These are phyloP conservation scores for Exserohilum turcica DNA, from an alignment of 2,329 filamentous ascomycete species.

Conservation along the genomic window DNA sequence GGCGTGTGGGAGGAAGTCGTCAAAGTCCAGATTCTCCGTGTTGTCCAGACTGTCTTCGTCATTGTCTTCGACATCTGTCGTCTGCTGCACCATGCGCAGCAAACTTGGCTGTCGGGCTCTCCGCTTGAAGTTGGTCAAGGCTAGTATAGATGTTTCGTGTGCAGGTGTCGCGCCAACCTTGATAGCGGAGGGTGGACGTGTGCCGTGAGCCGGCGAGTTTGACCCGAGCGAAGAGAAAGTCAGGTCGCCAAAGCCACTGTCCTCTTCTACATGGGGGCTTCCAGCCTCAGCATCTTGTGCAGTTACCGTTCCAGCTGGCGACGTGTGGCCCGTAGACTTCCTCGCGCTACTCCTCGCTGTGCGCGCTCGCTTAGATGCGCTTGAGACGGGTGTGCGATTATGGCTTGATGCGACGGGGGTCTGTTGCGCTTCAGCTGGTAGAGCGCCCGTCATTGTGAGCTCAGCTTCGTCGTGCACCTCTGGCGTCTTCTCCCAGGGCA, in stretches of 20 bases:
- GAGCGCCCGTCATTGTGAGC: slow-evolving; percentile 45
- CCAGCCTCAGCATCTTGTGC: slow-evolving; percentile 15
- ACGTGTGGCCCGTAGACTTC: slow-evolving; percentile 21
- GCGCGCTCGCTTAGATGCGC: slow-evolving; percentile 22
- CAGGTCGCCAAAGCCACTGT: slow-evolving; percentile 41
- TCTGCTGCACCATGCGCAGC: slow-evolving; percentile 55
- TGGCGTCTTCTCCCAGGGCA: slow-evolving; percentile 26
- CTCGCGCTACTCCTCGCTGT: slow-evolving; percentile 26
- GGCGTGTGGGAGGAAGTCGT: slow-evolving; percentile 64
- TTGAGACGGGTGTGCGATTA: slow-evolving; percentile 29
- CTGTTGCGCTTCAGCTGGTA: slow-evolving; percentile 27
- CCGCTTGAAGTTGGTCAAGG: slow-evolving; percentile 58
- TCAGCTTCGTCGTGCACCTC: slow-evolving; percentile 31
- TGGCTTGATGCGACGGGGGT: slow-evolving; percentile 9
- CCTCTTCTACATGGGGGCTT: slow-evolving; percentile 22
- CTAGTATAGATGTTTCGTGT: slow-evolving; percentile 54
- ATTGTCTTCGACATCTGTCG: slow-evolving; percentile 53
- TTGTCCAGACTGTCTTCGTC: slow-evolving; percentile 53
- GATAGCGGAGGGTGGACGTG: slow-evolving; percentile 51
- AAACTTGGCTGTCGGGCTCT: slow-evolving; percentile 56
- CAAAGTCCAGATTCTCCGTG: slow-evolving; percentile 41
- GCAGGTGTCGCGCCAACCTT: slow-evolving; percentile 52
- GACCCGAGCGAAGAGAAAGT: slow-evolving; percentile 43
- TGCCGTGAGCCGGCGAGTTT: slow-evolving; percentile 43
- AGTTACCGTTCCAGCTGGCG: slow-evolving; percentile 9